Conservation (phyloP, 805 yeast species). For the Schwanniomyces polymorphus region DNA sequence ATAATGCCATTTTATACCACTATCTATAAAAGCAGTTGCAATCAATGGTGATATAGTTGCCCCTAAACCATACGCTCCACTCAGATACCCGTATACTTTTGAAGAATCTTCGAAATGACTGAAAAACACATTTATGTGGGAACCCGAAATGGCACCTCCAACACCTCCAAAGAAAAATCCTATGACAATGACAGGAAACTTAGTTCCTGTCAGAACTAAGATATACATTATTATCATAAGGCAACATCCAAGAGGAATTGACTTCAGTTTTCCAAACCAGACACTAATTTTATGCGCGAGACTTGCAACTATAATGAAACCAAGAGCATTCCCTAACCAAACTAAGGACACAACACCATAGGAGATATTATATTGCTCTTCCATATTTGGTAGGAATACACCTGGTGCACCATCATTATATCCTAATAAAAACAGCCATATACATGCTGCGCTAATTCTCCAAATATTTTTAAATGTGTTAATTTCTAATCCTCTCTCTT, state of each 20-base stretch:
- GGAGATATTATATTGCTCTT: conserved; percentile 18
- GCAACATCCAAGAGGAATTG: conserved; percentile 31
- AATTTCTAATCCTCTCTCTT: background rate
- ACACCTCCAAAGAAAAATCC: conserved; percentile 60
- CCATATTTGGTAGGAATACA: conserved; percentile 25
- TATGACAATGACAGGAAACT: conserved; percentile 47
- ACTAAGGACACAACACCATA: conserved; percentile 25
- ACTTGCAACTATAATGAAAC: conserved; percentile 24
- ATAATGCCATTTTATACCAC: conserved; percentile 52
- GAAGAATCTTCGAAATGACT: conserved; percentile 53
- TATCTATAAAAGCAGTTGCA: conserved; percentile 53
- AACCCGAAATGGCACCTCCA: conserved; percentile 49
- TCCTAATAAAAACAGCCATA: conserved; percentile 21
- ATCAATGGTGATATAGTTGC: conserved; percentile 70
- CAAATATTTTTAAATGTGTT: conserved; percentile 20
- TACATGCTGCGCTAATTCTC: conserved; percentile 14
- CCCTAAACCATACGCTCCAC: conserved; percentile 72
- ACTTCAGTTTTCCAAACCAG: conserved; percentile 17
- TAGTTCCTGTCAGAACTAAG: conserved; percentile 47
- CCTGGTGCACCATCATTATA: conserved; percentile 29
- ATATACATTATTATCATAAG: conserved; percentile 42
- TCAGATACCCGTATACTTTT: conserved; percentile 58
- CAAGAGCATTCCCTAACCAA: conserved; percentile 27
- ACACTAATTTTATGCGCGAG: conserved; percentile 23
- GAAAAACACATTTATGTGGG: conserved; percentile 54